phyloP scores from a whole-genome alignment of 441 rosid species.

The Arabidopsis hybrid region DNA sequence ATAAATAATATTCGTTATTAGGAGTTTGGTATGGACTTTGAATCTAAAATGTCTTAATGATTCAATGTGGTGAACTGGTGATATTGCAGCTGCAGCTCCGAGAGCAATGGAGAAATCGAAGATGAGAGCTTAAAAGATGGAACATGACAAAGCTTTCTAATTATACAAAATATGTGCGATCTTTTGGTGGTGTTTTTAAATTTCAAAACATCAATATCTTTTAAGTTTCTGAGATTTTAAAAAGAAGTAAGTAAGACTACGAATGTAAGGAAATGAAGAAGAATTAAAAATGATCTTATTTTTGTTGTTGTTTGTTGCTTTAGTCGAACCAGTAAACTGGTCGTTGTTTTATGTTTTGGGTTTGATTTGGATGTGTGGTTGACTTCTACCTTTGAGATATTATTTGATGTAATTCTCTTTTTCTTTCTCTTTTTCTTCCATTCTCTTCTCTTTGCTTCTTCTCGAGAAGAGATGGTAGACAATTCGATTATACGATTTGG shows the following conservation, averaged over 20 bases:
- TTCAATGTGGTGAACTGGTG: neutral
- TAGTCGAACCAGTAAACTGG: slow-evolving; percentile 32
- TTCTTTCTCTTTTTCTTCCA: no score
- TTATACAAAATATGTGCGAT: slow-evolving; percentile 40
- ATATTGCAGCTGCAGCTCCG: slow-evolving; percentile 45
- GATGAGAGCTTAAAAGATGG: slow-evolving; percentile 38
- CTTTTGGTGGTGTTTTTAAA: slow-evolving; percentile 40
- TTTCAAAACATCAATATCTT: slow-evolving; percentile 25
- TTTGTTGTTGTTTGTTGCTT: slow-evolving; percentile 24
- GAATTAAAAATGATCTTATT: slow-evolving; percentile 35
- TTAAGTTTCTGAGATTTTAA: slow-evolving; percentile 20
- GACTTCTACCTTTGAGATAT: neutral
- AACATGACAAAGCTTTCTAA: slow-evolving; percentile 36
- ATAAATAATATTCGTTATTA: neutral
- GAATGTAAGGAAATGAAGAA: slow-evolving; percentile 42
- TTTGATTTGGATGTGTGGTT: slow-evolving; percentile 28
- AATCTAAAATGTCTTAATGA: neutral
- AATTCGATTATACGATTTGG: neutral
- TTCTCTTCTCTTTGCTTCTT: neutral
- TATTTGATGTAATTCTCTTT: slow-evolving; percentile 2
- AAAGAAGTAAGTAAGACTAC: slow-evolving; percentile 2
- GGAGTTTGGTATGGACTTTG: neutral
- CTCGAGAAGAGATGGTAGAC: neutral
- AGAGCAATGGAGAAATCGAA: slow-evolving; percentile 45
- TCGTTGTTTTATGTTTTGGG: slow-evolving; percentile 20